Base-by-base conservation (phyloP, 2,329 filamentous ascomycete genomes). In the Aureobasidium sp. region DNA sequence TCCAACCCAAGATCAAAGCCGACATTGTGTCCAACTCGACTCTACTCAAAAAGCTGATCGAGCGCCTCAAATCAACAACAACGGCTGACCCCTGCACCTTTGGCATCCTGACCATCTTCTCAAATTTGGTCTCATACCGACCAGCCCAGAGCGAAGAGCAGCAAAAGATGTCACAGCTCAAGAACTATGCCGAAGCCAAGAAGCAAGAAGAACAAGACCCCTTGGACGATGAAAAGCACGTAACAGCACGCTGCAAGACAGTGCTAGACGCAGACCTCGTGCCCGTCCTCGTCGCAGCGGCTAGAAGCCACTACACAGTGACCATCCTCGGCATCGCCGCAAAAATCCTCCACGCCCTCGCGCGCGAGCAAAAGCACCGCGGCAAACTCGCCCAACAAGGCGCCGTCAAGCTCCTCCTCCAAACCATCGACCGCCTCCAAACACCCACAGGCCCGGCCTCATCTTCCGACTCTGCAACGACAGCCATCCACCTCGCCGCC, bases 301-400 rank as follows among this genome's bases (percentile, higher is more conserved):
- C 57, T 22, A 60, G 31, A 42, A 55, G 49, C 60, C 60, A 62
- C 31, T 86, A 90, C 69, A 86, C 85, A 74, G 91, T 89, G 69
- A 84, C 84, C 64, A 84, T 87, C 44, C 80, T 93, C 9, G 81
- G 84, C 17, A 84, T 96, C 31, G 87, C 88, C 59, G 82, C 90
- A 58, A 85, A 86, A 51, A 92, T 96, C 64, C 77, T 97, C 37
- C 84, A 90, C 64, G 85, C 90, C 0, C 78, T 99, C 5, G 87
- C 91, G 20, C 86, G 87, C 68, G 87, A 86, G n/a, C 80, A 86
- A 42, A 85, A 85, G 61, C 81, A 91, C 62, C 86, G 94, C 12
- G 89, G 91, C 0, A 82, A 84, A 53, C 85, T 99, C 66, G 90
- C 91, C 3, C 94, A 97, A 71, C 92, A 97, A 79, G 94, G 94